Conservation (phyloP, 1,284 basidiomycete species). For the Ganoderma meredithae region DNA sequence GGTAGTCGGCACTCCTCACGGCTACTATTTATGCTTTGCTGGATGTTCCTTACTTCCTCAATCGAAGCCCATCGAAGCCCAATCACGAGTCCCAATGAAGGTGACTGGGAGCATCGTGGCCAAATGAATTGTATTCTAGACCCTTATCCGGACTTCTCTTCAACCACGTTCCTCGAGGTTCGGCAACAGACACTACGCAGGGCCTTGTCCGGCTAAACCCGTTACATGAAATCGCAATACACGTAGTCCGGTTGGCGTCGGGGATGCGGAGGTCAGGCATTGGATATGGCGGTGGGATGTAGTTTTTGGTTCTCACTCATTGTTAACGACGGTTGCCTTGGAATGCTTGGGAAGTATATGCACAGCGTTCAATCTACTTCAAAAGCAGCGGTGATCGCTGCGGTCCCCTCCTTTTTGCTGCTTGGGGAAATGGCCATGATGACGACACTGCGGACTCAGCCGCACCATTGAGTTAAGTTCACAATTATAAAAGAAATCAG, state of each 20-base stretch:
- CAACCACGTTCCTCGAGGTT: constrained; percentile 2
- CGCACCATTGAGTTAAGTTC: constrained; percentile 1
- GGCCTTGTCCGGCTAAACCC: background rate
- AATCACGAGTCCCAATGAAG: background rate
- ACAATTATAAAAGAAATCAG: background rate
- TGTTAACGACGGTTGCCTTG: constrained; percentile 7
- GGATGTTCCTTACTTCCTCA: background rate
- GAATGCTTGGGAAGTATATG: background rate
- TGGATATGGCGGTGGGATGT: background rate
- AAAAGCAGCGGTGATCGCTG: constrained; percentile 15
- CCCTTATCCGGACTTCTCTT: background rate
- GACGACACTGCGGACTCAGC: background rate
- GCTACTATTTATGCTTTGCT: background rate
- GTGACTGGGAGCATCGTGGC: background rate
- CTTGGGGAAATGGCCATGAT: background rate
- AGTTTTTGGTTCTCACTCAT: constrained; percentile 9
- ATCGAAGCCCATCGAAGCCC: background rate
- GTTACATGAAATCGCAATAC: background rate
- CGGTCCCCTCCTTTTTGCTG: background rate
- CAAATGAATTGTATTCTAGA: background rate
- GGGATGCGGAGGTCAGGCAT: background rate
- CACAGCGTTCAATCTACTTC: background rate
- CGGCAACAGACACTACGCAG: background rate
- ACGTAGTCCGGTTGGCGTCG: background rate
- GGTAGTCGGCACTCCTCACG: constrained; percentile 5